Evolutionary conservation across 768 basidiomycete species (phyloP), one percentile per base, ranked within the genome.

Genomic region (Lactarius evosmus): DNA sequence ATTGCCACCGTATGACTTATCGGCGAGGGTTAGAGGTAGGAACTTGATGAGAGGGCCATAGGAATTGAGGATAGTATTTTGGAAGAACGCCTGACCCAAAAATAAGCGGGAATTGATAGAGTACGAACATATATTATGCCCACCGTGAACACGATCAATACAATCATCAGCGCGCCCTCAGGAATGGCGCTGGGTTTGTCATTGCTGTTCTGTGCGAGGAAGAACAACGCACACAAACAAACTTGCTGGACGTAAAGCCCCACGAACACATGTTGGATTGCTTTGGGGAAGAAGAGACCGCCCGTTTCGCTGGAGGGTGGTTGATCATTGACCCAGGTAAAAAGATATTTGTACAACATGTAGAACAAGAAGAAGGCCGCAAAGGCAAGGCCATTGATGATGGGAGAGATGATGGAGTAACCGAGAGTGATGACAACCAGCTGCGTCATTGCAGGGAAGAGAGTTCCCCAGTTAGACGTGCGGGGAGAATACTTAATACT

Each of bases 221-320:
- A 98, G 83, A 98, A 97, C 66, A 98, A 76, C 4, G 90, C 91
- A 34, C 83, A 82, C 38, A 97, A 78, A 72, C 91, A 94, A 55
- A 98, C 70, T 73, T 97, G 88, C 73, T 95, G 85, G 51, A 99
- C 81, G 72, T 99, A 99, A 72, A 98, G 70, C 3, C 96, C 97
- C 25, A 95, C 93, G 68, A 98, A 98, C 33, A 96, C 72, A 71
- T 98, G 97, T 55, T 91, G 86, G 30, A 98, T 84, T 5, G 97
- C 96, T 75, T 88, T 91, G 27, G 95, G 95, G 82, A 94, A 98
- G 80, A 97, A 98, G 55, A 92, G 73, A 0, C 97, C 97, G 40
- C 96, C 96, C 0, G 94, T 96, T 60, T 97, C 95, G 56, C 78
- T 78, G 4, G 81, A 75, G 0, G 81, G 72, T 4, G 87, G 83